Percentiles rank a stretch among this genome's conserved stretches.
phyloP scores from a whole-genome alignment of 345 rosid species.

The Boechera divaricarpa region DNA sequence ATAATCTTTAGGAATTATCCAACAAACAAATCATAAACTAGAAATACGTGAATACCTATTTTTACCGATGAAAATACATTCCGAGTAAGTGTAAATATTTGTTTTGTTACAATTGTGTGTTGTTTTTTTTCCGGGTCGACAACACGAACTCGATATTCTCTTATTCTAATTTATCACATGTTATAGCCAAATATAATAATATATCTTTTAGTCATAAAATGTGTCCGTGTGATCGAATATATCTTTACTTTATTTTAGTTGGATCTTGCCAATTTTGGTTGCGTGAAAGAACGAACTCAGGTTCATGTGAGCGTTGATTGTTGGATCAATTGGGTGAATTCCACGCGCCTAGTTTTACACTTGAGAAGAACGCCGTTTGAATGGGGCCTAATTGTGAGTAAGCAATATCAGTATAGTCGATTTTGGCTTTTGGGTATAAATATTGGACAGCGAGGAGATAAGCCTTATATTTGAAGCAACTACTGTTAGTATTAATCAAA shows the following conservation, averaged over 20 bases:
- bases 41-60: neutral
- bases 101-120: too few species aligned
- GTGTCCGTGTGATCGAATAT: conserved; percentile 5
- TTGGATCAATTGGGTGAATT: neutral
- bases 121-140: neutral
- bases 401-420: conserved; percentile 11
- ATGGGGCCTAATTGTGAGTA: neutral
- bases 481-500: neutral
- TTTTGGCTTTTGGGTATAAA: neutral
- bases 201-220: neutral
- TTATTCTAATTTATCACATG: neutral
- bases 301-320: neutral
- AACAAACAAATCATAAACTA: neutral
- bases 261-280: neutral
- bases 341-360: neutral
- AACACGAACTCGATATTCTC: neutral
- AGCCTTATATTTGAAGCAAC: neutral
- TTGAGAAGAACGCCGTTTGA: neutral
- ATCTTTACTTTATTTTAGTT: neutral
- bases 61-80: neutral
- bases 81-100: too few species aligned
- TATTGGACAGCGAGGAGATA: neutral
- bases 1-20: too few species aligned
- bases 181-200: neutral
- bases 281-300: neutral